Evolutionary conservation across 2,329 filamentous ascomycete species (phyloP), one percentile per base, ranked within the genome.

Genomic region (Raffaelea arxii): DNA sequence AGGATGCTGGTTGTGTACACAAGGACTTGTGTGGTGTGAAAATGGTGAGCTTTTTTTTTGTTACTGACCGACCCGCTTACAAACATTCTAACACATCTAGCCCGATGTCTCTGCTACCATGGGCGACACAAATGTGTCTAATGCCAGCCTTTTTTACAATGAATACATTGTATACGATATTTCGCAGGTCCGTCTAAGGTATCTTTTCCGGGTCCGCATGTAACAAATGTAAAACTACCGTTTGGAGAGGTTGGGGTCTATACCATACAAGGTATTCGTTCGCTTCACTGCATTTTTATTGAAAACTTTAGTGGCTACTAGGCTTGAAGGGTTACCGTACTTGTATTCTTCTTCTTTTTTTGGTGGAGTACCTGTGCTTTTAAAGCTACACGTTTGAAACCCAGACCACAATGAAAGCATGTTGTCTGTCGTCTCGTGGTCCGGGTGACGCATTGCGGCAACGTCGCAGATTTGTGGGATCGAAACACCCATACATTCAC

Each of bases 141-240:
- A 62, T 11, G 70, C 76, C 1, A 63, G 59, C 24, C 66, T 88
- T 21, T 60, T 65, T 43, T 87, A 87, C 65, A 87, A 88, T 58
- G 84, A 88, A 65, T 87, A 80, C 60, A 86, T 87, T 51, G 72
- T 71, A 44, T 88, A 88, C 56, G 74, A 87, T 53, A 66, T 84
- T 3, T 69, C 79, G 0, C 84, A 88, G 59, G 73, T 88, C 27
- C 78, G 80, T 38, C 68, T 87, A 5, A 74, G 83, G 5, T 87
- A 88, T 56, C 67, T 88, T 4, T 74, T 87, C 57, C 73, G 78
- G 6, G 76, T 86, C 41, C 72, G 71, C 57, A 73, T 78, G 65
- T 67, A 43, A 49, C 10, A 7, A 24, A 12, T 27, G 38, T 12
- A 14, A 10, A 32, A 10, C 10, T 32, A 32, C 27, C 27, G 27